Conservation (phyloP, 2,329 filamentous ascomycete genomes). For the Capronia americana region DNA sequence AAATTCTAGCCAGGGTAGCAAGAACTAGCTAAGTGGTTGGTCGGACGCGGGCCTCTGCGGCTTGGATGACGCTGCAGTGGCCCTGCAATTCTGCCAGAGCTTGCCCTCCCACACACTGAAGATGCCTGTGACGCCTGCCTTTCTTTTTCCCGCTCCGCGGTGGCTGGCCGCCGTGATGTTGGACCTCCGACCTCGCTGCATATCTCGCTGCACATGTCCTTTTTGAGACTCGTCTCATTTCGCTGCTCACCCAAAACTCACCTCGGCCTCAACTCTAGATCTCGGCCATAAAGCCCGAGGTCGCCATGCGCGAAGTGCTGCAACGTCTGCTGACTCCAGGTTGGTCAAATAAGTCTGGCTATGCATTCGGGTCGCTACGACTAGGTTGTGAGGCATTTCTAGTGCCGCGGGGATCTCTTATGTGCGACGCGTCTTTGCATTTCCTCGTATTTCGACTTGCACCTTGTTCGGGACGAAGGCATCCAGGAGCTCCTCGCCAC, state of each 20-base stretch:
- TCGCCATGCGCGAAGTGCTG: neutral
- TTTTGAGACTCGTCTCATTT: slow-evolving; percentile 1
- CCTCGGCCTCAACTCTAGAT: slow-evolving; percentile 7
- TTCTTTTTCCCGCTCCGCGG: neutral
- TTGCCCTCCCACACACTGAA: neutral
- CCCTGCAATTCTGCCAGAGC: slow-evolving; percentile 4
- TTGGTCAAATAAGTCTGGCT: neutral
- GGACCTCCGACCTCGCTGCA: slow-evolving; percentile 7
- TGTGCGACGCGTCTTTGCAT: neutral
- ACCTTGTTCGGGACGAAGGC: neutral
- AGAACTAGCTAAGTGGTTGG: slow-evolving; percentile 18
- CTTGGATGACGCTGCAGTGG: slow-evolving; percentile 22
- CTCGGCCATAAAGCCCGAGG: slow-evolving; percentile 1
- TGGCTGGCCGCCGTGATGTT: neutral
- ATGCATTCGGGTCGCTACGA: neutral
- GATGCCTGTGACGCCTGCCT: slow-evolving; percentile 8
- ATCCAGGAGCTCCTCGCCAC: neutral
- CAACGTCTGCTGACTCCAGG: neutral
- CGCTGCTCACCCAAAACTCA: neutral
- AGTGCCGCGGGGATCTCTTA: neutral
- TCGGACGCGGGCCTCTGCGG: slow-evolving; percentile 9
- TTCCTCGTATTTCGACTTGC: neutral
- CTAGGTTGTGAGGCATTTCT: neutral
- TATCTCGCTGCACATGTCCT: neutral
- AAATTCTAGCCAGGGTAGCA: slow-evolving; percentile 9